A percentile compares a stretch with the other conserved stretches of the same genome.
These are phyloP conservation scores for Penicillium goetzii DNA, from an alignment of 495 filamentous ascomycete genomes.

Conservation along the genomic window DNA sequence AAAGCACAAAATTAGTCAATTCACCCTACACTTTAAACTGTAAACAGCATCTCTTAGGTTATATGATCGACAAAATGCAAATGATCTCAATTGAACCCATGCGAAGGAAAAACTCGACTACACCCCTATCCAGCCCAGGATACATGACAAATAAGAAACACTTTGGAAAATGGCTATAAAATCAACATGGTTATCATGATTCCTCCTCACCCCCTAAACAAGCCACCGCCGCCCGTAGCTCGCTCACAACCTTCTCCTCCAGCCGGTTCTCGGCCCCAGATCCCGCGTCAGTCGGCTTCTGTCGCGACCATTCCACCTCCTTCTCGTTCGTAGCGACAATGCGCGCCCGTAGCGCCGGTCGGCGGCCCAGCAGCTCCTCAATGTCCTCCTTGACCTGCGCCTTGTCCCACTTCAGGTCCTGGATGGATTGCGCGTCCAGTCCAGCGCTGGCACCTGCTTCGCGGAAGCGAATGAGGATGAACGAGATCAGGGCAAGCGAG, in stretches of 20 bases:
- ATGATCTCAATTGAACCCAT: constrained; percentile 16
- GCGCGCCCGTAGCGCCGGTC: constrained; percentile 63
- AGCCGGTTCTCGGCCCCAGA: constrained; percentile 59
- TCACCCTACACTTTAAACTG: neutral
- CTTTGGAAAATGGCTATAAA: constrained; percentile 22
- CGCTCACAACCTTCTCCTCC: constrained; percentile 71
- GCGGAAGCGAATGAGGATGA: constrained; percentile 65
- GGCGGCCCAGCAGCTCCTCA: constrained; percentile 69
- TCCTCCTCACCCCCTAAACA: constrained; percentile 47
- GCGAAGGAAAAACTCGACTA: constrained; percentile 17
- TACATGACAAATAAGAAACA: constrained; percentile 10
- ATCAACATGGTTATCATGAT: constrained; percentile 35
- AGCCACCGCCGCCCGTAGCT: constrained; percentile 55
- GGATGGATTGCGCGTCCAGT: constrained; percentile 62
- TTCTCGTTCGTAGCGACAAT: constrained; percentile 71
- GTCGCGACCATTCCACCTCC: constrained; percentile 66
- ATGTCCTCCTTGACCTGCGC: constrained; percentile 73
- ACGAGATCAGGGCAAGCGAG: constrained; percentile 71
- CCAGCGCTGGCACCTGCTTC: constrained; percentile 60
- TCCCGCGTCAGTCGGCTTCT: constrained; percentile 44
- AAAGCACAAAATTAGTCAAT: neutral
- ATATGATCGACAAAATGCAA: constrained; percentile 4
- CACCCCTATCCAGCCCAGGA: constrained; percentile 25
- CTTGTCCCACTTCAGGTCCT: constrained; percentile 72
- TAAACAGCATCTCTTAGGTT: neutral